Evolutionary conservation across 768 basidiomycete species (phyloP), one percentile per base, ranked within the genome.

Genomic region (Amanita polypyramis): DNA sequence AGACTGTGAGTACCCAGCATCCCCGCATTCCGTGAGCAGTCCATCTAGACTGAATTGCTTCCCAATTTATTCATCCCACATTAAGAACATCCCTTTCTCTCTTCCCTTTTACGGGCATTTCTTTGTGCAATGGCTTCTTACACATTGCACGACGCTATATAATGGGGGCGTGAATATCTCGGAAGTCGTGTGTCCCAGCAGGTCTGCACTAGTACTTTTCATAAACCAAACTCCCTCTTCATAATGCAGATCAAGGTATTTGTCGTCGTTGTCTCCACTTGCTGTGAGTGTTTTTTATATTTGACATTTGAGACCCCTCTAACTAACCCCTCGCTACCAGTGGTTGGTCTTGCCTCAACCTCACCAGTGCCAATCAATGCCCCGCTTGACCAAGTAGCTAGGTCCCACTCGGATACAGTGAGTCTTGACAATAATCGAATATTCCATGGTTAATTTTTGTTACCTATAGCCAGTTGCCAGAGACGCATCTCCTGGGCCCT

Each of bases 201-300:
- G 37, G 8, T 25, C 21, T 39, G 30, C 36, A n/a, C 11, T 23
- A 14, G 3, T 10, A 4, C 8, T 8, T 12, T 14, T 48, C 49
- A 43, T 45, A 33, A 43, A 33, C 49, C 35, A 14, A 30, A 42
- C 12, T 20, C 40, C 29, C 39, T 25, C 43, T 39, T 33, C 52
- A 55, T 54, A 51, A 66, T 66, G 65, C 62, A 65, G 38, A 56
- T 59, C 56, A 60, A 49, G 37, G 15, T 56, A 39, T 45, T 60
- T 51, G 50, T 56, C 46, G 49, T 56, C 53, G 36, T 61, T 42
- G 29, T 64, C 52, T 50, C 62, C 43, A 56, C 56, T 21, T 63
- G 55, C 57, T 53, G 65, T 64, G 47, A 55, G 61, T 58, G 14
- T 3, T 14, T 14, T 29, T 21, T 38, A 43, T 21, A n/a, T 44